A percentile compares a stretch with the other conserved stretches of the same genome.
phyloP scores from a whole-genome alignment of 352 stramenopile species.

The Blastocystis sp. region DNA sequence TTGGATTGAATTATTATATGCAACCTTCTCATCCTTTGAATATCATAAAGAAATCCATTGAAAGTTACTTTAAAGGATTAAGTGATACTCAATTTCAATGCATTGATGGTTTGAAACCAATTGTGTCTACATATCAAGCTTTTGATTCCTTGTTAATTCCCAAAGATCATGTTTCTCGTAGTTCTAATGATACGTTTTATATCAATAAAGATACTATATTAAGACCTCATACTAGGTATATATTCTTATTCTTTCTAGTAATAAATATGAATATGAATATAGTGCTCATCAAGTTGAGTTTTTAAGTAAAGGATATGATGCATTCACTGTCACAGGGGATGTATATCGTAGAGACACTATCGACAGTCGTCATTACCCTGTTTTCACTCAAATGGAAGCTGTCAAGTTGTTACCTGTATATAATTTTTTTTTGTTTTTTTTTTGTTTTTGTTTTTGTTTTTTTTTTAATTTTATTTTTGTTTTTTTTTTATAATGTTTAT shows the following conservation, averaged over 20 bases:
- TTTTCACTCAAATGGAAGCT: constrained; percentile 97
- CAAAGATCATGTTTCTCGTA: constrained; percentile 62
- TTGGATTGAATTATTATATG: constrained; percentile 28
- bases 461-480: too few relatives aligned
- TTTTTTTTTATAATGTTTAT: too few relatives aligned
- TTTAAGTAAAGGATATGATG: constrained; percentile 60
- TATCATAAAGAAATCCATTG: constrained; percentile 34
- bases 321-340: constrained; percentile 75
- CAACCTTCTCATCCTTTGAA: constrained; percentile 11
- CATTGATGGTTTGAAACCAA: constrained; percentile 61
- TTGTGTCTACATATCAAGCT: constrained; percentile 63
- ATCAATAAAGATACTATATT: constrained; percentile 57
- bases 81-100: constrained; percentile 41
- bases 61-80: neutral
- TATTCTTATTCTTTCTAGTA: constrained; percentile 34
- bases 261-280: constrained; percentile 52
- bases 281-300: constrained; percentile 70
- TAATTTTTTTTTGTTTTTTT: too few relatives aligned
- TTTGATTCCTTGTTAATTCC: constrained; percentile 72
- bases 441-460: too few relatives aligned
- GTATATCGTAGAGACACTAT: constrained; percentile 95
- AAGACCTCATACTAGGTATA: constrained; percentile 51
- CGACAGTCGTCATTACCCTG: constrained; percentile 88
- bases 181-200: constrained; percentile 67
- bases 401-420: constrained; percentile 55